Evolutionary conservation across 208 protist species (phyloP).

Genomic region (Trypanosoma boissoni): DNA sequence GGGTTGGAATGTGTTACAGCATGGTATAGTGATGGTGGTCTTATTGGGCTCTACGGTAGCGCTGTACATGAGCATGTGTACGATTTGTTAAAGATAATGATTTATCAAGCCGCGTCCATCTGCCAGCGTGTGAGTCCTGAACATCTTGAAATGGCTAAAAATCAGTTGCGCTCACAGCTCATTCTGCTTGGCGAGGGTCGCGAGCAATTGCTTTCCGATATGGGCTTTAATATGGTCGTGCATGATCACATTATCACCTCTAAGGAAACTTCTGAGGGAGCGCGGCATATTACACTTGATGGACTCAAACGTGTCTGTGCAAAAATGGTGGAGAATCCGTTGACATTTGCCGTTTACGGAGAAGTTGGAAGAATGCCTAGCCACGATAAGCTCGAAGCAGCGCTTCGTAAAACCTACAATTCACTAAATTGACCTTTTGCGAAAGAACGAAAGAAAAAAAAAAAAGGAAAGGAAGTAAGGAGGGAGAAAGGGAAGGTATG

Average conservation of each 20-base stretch:
- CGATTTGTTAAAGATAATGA: slow-evolving; percentile 68
- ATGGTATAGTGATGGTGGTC: slow-evolving; percentile 88
- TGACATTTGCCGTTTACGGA: slow-evolving; percentile 80
- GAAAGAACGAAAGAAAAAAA: slow-evolving; percentile 10
- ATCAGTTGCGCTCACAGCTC: slow-evolving; percentile 82
- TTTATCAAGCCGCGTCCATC: slow-evolving; percentile 77
- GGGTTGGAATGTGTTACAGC: slow-evolving; percentile 89
- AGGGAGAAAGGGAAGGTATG: slow-evolving; percentile 5
- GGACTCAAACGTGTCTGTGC: slow-evolving; percentile 58
- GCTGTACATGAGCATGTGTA: slow-evolving; percentile 75
- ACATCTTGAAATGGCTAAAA: slow-evolving; percentile 88
- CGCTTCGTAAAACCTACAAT: slow-evolving; percentile 49
- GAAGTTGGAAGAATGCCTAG: slow-evolving; percentile 61
- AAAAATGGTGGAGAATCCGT: slow-evolving; percentile 58
- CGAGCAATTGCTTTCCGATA: slow-evolving; percentile 83
- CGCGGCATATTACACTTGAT: slow-evolving; percentile 61
- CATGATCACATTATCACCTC: slow-evolving; percentile 80
- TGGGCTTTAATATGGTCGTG: slow-evolving; percentile 85
- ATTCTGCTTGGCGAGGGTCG: slow-evolving; percentile 81
- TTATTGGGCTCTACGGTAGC: slow-evolving; percentile 87
- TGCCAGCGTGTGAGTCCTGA: slow-evolving; percentile 64
- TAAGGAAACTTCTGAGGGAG: slow-evolving; percentile 66
- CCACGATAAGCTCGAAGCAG: slow-evolving; percentile 46
- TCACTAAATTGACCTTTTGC: slow-evolving; percentile 24
- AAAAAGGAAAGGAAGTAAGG: slow-evolving; percentile 3